Evolutionary conservation across 306 rosid species (phyloP).

Genomic region (Rosa lucieae): DNA sequence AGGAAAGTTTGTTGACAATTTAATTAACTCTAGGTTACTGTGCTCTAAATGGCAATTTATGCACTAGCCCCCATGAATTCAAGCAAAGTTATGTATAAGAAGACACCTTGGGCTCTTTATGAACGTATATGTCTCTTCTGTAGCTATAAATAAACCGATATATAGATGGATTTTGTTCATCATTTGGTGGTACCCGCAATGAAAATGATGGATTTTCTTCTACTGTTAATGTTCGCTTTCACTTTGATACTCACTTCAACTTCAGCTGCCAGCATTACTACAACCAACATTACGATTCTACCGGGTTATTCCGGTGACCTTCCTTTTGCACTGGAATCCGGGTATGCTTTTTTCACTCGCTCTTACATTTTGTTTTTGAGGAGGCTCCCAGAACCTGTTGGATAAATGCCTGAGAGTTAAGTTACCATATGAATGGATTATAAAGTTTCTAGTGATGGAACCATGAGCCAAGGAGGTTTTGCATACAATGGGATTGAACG

Average conservation of each 20-base stretch:
- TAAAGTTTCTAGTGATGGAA: no score
- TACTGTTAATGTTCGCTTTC: not conserved
- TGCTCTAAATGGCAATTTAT: no score
- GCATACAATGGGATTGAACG: not conserved
- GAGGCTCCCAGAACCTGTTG: not conserved
- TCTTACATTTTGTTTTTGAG: not conserved
- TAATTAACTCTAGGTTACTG: not conserved
- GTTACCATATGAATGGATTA: not conserved
- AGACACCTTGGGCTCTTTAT: not conserved
- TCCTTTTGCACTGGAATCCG: constrained; percentile 17
- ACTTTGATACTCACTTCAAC: not conserved
- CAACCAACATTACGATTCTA: not conserved
- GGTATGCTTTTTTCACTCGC: constrained; percentile 7
- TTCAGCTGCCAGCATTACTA: not conserved
- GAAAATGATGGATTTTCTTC: not conserved
- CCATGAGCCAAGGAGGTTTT: not conserved
- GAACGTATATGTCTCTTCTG: not conserved
- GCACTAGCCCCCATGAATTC: not conserved
- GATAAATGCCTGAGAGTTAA: no score
- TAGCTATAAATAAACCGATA: not conserved
- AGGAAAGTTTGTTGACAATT: not conserved
- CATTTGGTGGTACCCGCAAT: not conserved
- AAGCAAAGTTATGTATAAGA: no score
- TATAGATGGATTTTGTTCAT: not conserved
- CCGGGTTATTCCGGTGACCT: constrained; percentile 26